Conservation (phyloP, 116 monocot species). For the Zostera marina region DNA sequence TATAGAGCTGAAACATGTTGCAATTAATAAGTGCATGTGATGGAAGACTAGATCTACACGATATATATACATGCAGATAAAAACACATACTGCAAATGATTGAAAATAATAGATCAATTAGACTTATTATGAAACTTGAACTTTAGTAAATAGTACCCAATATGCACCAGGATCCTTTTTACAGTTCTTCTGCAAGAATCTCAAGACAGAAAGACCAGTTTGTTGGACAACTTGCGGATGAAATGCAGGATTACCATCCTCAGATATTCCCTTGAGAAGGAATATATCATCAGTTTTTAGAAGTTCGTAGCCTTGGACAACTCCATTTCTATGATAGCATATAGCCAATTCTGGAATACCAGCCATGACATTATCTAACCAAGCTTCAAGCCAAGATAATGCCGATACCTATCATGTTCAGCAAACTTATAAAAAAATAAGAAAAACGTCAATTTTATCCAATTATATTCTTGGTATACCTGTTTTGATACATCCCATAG, state of each 20-base stretch:
- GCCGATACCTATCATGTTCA: constrained; percentile 61
- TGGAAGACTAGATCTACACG: too few species aligned
- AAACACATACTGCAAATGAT: background rate
- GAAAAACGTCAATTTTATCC: background rate
- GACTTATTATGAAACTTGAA: background rate
- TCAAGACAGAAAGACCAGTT: constrained; percentile 85
- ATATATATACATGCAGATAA: too few species aligned
- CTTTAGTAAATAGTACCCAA: constrained; percentile 44
- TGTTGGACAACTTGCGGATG: constrained; percentile 93
- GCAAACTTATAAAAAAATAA: background rate
- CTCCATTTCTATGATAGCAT: constrained; percentile 92
- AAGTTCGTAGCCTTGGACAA: constrained; percentile 98
- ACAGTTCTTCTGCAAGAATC: constrained; percentile 92
- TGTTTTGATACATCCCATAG: constrained; percentile 86
- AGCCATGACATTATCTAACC: constrained; percentile 99
- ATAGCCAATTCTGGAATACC: constrained; percentile 94
- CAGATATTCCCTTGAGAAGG: constrained; percentile 81
- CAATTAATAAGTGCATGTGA: too few species aligned
- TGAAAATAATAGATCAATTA: background rate
- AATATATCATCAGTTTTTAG: constrained; percentile 96
- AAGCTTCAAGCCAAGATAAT: constrained; percentile 94
- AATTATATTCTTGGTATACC: constrained; percentile 17
- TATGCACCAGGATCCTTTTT: constrained; percentile 99
- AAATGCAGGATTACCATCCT: constrained; percentile 93
- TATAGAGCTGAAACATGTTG: constrained; percentile 50